phyloP scores from a whole-genome alignment of 2,329 filamentous ascomycete genomes.

The Aspergillus hortae region DNA sequence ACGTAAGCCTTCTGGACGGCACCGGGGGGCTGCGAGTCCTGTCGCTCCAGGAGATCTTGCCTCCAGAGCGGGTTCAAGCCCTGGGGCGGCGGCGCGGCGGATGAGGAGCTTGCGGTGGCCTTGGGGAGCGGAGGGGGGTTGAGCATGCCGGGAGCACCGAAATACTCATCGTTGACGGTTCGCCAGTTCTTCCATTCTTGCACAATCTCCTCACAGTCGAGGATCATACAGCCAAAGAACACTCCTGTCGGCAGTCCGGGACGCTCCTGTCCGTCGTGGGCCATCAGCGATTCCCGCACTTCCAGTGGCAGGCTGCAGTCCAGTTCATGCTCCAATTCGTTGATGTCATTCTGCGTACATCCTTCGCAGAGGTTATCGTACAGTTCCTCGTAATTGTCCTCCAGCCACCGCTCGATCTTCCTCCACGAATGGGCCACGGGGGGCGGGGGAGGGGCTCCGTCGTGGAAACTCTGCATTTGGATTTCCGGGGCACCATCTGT shows the following conservation, averaged over 20 bases:
- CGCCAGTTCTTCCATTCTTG: constrained; percentile 98
- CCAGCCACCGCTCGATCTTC: constrained; percentile 89
- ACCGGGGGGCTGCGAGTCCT: constrained; percentile 82
- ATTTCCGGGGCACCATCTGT: constrained; percentile 79
- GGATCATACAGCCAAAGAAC: constrained; percentile 88
- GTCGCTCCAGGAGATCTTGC: constrained; percentile 75
- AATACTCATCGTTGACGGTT: constrained; percentile 84
- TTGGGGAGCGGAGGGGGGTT: constrained; percentile 66
- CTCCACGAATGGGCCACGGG: constrained; percentile 87
- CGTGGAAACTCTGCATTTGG: constrained; percentile 92
- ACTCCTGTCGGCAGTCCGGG: constrained; percentile 87
- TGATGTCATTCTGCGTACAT: constrained; percentile 89
- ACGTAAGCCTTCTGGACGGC: constrained; percentile 90
- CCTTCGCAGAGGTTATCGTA: constrained; percentile 91
- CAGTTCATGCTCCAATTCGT: constrained; percentile 92
- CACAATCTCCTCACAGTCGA: constrained; percentile 97
- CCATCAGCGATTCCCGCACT: constrained; percentile 82
- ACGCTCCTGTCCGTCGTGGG: constrained; percentile 96
- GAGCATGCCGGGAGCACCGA: constrained; percentile 56
- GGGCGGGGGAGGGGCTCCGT: constrained; percentile 84
- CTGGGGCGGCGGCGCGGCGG: constrained; percentile 53
- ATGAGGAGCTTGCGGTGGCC: constrained; percentile 64
- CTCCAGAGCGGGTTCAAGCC: constrained; percentile 69
- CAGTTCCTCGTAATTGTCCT: constrained; percentile 92
- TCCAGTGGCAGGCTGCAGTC: constrained; percentile 93